phyloP scores from a whole-genome alignment of 2,329 filamentous ascomycete species.

The Talaromyces sp. region DNA sequence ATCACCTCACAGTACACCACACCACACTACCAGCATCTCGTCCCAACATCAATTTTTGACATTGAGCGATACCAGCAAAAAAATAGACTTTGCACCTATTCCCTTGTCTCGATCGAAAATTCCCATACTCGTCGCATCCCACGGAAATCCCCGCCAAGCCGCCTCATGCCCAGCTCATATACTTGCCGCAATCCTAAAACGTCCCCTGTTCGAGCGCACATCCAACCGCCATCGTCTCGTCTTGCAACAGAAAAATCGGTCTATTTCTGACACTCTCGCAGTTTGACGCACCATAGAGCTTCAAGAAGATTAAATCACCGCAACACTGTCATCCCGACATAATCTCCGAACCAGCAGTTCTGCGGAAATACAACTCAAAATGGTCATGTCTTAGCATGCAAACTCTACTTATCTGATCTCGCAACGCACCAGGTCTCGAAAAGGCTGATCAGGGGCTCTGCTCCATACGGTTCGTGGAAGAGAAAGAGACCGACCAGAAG shows the following conservation, averaged over 20 bases:
- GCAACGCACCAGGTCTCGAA: constrained; percentile 6
- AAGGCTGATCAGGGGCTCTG: neutral
- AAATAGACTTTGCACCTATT: neutral
- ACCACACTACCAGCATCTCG: neutral
- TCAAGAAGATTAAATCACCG: neutral
- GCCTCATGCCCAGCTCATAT: neutral
- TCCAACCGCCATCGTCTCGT: constrained; percentile 1
- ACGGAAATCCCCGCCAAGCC: neutral
- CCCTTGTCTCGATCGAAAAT: neutral
- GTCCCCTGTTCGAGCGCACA: constrained; percentile 8
- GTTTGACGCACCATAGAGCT: neutral
- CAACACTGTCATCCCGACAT: neutral
- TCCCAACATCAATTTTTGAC: neutral
- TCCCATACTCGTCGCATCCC: neutral
- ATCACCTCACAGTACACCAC: neutral
- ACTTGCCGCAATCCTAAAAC: constrained; percentile 7
- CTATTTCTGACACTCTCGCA: neutral
- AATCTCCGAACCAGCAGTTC: neutral
- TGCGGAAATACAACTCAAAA: constrained; percentile 4
- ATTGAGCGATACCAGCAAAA: neutral
- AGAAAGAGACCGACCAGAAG: neutral
- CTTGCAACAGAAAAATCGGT: neutral
- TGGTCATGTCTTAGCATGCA: neutral
- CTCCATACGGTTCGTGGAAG: constrained; percentile 2
- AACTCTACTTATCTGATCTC: neutral